Conservation (phyloP, 2,329 filamentous ascomycete genomes). For the Bipolaris victoriae region DNA sequence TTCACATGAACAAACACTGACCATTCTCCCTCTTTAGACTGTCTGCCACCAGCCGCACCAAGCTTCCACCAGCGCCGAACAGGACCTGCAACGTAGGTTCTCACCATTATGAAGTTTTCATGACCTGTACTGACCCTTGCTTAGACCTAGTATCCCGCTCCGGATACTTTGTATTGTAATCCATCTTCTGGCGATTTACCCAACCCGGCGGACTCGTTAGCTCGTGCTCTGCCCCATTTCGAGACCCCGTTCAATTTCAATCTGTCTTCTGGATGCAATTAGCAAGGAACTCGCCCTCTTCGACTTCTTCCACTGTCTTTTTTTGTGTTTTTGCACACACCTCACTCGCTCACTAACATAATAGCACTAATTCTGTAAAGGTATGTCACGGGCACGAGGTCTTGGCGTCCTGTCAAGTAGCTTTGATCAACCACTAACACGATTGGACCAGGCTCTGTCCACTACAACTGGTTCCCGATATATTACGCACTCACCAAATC, state of each 20-base stretch:
- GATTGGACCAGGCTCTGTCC: slow-evolving; percentile 42
- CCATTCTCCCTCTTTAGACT: slow-evolving; percentile 12
- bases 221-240: slow-evolving; percentile 58
- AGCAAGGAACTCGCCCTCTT: slow-evolving; percentile 47
- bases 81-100: slow-evolving; percentile 32
- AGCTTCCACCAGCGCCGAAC: slow-evolving; percentile 17
- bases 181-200: slow-evolving; percentile 51
- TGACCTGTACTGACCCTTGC: slow-evolving; percentile 33
- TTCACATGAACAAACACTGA: slow-evolving; percentile 20
- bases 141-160: slow-evolving; percentile 47
- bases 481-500: slow-evolving; percentile 45
- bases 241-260: slow-evolving; percentile 45
- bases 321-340: slow-evolving; percentile 40
- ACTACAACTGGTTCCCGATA: slow-evolving; percentile 40
- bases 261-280: slow-evolving; percentile 53
- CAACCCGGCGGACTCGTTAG: slow-evolving; percentile 59
- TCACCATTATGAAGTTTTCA: slow-evolving; percentile 2
- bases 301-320: slow-evolving; percentile 42
- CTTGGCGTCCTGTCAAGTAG: slow-evolving; percentile 20
- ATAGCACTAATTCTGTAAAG: slow-evolving; percentile 58
- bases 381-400: slow-evolving; percentile 46
- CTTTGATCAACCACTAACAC: slow-evolving; percentile 23
- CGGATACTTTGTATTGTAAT: slow-evolving; percentile 49
- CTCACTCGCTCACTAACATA: slow-evolving; percentile 50
- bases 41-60: slow-evolving; percentile 26